These are phyloP conservation scores for Solanum chiquidenum DNA, from an alignment of 257 asterid genomes.

Conservation along the genomic window DNA sequence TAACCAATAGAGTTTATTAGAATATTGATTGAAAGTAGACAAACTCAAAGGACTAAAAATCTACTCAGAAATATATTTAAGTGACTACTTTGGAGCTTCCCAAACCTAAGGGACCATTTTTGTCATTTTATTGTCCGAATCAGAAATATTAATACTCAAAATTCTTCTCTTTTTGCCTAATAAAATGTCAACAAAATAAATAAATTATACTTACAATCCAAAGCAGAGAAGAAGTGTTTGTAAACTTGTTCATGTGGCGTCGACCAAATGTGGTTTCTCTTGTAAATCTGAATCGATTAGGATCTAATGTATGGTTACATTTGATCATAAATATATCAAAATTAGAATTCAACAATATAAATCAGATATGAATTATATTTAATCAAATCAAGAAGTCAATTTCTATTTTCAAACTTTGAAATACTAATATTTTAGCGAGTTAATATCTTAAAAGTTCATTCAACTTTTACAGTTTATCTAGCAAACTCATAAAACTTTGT, in stretches of 20 bases:
- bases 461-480: neutral
- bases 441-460: no score
- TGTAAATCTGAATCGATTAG: constrained; percentile 52
- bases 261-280: constrained; percentile 68
- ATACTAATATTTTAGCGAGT: neutral
- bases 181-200: neutral
- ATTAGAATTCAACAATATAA: neutral
- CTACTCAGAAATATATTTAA: no score
- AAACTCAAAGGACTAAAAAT: neutral
- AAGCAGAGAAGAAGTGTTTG: constrained; percentile 13
- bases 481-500: neutral
- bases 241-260: constrained; percentile 35
- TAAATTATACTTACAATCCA: constrained; percentile 47
- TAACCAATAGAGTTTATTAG: neutral
- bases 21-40: neutral
- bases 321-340: neutral
- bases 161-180: neutral
- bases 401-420: neutral
- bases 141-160: neutral
- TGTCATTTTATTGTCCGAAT: neutral
- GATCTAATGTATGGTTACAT: constrained; percentile 31
- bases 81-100: no score
- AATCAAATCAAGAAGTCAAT: neutral
- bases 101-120: neutral
- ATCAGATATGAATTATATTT: neutral